phyloP scores from a whole-genome alignment of 1,139 yeast species.

The Suhomyces bribrorum region DNA sequence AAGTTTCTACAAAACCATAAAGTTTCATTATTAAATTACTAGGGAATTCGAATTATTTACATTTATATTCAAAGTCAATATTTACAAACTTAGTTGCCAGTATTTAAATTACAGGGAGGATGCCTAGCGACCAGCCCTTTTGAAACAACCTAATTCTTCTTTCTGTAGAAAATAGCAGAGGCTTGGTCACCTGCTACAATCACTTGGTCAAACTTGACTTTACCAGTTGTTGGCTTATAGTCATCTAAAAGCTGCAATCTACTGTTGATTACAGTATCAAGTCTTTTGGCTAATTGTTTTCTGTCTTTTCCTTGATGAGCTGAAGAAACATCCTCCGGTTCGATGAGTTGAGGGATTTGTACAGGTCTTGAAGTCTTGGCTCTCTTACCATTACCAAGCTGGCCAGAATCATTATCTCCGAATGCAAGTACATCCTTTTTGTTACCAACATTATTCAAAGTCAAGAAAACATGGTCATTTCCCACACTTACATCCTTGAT shows the following conservation, averaged over 20 bases:
- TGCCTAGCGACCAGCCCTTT: too few species aligned
- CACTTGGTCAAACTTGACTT: slow-evolving; percentile 48
- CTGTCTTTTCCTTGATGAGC: slow-evolving; percentile 14
- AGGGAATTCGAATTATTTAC: too few species aligned
- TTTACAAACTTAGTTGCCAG: too few species aligned
- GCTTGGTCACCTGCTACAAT: slow-evolving; percentile 63
- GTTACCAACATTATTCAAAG: slow-evolving; percentile 48
- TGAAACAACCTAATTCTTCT: slow-evolving; percentile 4
- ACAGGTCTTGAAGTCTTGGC: slow-evolving; percentile 60
- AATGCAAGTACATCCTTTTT: slow-evolving; percentile 65
- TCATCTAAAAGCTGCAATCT: slow-evolving; percentile 47
- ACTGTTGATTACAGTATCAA: slow-evolving; percentile 39
- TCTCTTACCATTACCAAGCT: slow-evolving; percentile 79
- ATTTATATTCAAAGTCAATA: too few species aligned
- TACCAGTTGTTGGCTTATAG: slow-evolving; percentile 21
- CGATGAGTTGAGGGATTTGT: slow-evolving; percentile 55
- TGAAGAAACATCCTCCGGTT: slow-evolving; percentile 44
- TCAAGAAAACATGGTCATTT: slow-evolving; percentile 62
- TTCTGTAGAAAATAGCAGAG: slow-evolving; percentile 63
- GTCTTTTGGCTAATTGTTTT: slow-evolving; percentile 27
- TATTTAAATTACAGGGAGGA: too few species aligned
- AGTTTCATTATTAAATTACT: too few species aligned
- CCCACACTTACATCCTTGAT: slow-evolving; percentile 62
- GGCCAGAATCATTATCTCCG: slow-evolving; percentile 85
- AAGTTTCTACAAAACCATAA: too few species aligned